A percentile compares a stretch with the other conserved stretches of the same genome.
phyloP scores from a whole-genome alignment of 2,329 filamentous ascomycete genomes.

The Tolypocladium guangdongense region DNA sequence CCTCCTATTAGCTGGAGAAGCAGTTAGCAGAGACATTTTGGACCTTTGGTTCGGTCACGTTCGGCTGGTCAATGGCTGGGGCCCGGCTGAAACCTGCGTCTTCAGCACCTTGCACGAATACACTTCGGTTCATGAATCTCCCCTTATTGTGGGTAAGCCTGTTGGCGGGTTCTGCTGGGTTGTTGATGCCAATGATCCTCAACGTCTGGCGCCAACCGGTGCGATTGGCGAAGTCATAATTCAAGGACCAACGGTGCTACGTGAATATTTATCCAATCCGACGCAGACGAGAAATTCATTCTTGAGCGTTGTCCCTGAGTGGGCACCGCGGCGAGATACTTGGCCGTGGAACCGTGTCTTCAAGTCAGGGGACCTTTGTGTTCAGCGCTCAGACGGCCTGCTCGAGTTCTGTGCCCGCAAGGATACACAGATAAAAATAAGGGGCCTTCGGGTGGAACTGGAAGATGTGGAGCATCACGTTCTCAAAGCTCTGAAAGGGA shows the following conservation, averaged over 20 bases:
- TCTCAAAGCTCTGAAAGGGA: too few relatives aligned
- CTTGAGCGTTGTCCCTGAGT: too few relatives aligned
- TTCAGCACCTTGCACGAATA: constrained; percentile 2
- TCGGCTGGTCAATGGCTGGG: constrained; percentile 6
- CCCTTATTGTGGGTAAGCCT: constrained; percentile 1
- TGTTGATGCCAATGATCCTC: not conserved
- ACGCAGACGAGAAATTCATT: too few relatives aligned
- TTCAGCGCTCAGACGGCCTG: constrained; percentile 5
- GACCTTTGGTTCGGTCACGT: constrained; percentile 4
- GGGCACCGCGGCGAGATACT: not conserved
- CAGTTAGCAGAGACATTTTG: constrained; percentile 1
- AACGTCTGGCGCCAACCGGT: constrained; percentile 1
- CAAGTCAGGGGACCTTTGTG: constrained; percentile 9
- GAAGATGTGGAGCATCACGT: constrained; percentile 7
- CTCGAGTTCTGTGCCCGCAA: constrained; percentile 5
- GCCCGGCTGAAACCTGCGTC: constrained; percentile 4
- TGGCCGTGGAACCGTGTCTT: constrained; percentile 4
- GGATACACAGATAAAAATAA: constrained; percentile 8
- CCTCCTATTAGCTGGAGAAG: constrained; percentile 4
- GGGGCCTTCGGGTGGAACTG: constrained; percentile 9
- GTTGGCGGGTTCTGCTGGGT: constrained; percentile 2
- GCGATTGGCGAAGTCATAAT: constrained; percentile 5
- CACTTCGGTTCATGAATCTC: not conserved
- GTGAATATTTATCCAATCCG: too few relatives aligned
- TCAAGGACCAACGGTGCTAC: constrained; percentile 3